Evolutionary conservation across 1,284 basidiomycete genomes (phyloP), one percentile per base, ranked within the genome.

Genomic region (Takashimella koratensis): DNA sequence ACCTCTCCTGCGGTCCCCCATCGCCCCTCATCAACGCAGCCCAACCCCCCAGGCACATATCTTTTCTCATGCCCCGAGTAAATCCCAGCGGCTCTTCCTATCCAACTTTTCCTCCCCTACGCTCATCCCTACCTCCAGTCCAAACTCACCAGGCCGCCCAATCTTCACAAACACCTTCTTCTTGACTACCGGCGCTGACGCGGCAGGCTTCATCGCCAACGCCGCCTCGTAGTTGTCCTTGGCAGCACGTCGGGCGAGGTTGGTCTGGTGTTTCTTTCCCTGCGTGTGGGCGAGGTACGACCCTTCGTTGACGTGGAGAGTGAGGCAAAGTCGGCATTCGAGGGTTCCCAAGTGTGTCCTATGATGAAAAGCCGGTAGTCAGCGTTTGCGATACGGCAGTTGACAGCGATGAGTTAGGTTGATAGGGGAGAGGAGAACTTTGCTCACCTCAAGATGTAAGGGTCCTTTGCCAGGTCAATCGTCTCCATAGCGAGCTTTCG

Each of bases 261-360:
- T 98, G 1, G 95, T 97, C 75, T 98, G 96, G 71, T 98, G 96
- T 75, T 98, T 99, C 79, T 98, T 98, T 25, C 96, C 96, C 79
- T 98, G 96, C 0, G 96, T 99, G 67, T 99, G 96, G 0, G 96
- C 95, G 45, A 99, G 87, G 75, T 99, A 99, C 20, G 93, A 97
- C 23, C 96, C 96, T 78, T 99, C 96, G 73, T 98, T 98, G 22
- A 96, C 97, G 78, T 99, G 96, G 5, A 98, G 83, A 0, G 96
- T 99, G 39, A 99, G 79, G 75, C 96, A 98, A 39, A 99, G 84
- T 65, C 95, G 89, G 78, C 96, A 99, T 83, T 98, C 96, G 51
- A 98, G 84, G 8, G 93, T 96, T 43, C 96, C 82, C 53, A 98
- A 83, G 75, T 98, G 96, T 76, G 98, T 99, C 74, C 93, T 57